These are phyloP conservation scores for Pseudomicrostroma phylloplanum DNA, from an alignment of 1,284 basidiomycete species.

Conservation along the genomic window DNA sequence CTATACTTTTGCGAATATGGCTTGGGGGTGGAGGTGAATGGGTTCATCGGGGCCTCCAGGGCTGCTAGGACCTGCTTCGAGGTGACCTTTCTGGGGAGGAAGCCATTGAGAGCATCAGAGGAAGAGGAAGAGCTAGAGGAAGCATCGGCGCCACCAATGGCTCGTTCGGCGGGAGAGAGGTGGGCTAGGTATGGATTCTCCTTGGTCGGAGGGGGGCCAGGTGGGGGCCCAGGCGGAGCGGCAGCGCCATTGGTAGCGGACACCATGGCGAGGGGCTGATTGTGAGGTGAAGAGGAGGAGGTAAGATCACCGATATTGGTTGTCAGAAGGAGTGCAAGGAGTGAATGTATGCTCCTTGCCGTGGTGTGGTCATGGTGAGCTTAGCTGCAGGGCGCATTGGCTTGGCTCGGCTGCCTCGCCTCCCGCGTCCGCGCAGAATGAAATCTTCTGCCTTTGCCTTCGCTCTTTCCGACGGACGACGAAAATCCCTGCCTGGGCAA, in stretches of 20 bases:
- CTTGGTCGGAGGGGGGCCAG: slow-evolving; percentile 16
- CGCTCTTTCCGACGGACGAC: too few species aligned
- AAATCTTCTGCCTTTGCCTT: too few species aligned
- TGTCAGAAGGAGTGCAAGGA: too few species aligned
- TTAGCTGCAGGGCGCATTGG: too few species aligned
- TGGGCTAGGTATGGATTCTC: slow-evolving; percentile 45
- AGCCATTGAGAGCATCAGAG: slow-evolving; percentile 65
- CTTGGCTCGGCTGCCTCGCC: too few species aligned
- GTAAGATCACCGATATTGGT: background rate
- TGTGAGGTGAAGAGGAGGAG: slow-evolving; percentile 4
- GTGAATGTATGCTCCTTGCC: too few species aligned
- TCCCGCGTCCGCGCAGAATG: too few species aligned
- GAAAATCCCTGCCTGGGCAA: too few species aligned
- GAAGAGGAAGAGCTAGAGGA: slow-evolving; percentile 11
- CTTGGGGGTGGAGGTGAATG: slow-evolving; percentile 57
- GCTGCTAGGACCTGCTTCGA: slow-evolving; percentile 66
- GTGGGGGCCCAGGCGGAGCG: slow-evolving; percentile 10
- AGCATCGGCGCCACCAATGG: slow-evolving; percentile 12
- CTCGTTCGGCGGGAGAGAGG: slow-evolving; percentile 18
- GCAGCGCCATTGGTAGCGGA: slow-evolving; percentile 3
- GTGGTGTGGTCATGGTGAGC: too few species aligned
- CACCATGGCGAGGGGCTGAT: too few species aligned
- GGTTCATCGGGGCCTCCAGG: slow-evolving; percentile 76
- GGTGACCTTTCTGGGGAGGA: slow-evolving; percentile 70
- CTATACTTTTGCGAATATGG: slow-evolving; percentile 74